Conservation (phyloP, 1,139 yeast genomes). For the Pneumocystis carinii region DNA sequence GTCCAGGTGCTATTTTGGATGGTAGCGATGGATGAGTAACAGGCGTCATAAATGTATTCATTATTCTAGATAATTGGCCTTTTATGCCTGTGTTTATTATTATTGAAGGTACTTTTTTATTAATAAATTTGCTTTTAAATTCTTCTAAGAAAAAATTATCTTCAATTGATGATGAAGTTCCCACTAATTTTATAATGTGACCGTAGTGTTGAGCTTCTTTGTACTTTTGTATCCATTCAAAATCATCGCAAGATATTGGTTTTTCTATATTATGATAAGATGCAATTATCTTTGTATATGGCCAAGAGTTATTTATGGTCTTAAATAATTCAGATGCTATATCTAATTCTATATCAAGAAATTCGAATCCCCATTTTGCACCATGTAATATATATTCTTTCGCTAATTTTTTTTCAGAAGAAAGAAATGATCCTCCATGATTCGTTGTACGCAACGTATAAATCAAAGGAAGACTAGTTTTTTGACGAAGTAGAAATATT, state of each 20-base stretch:
- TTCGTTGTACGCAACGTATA: conserved; percentile 62
- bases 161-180: conserved; percentile 44
- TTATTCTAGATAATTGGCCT: conserved; percentile 68
- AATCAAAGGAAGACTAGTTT: conserved; percentile 58
- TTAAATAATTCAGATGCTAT: background rate
- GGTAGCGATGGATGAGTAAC: conserved; percentile 58
- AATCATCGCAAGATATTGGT: conserved; percentile 18
- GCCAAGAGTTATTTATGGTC: conserved; percentile 23
- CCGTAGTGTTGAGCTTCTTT: conserved; percentile 49
- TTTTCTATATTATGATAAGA: conserved; percentile 53
- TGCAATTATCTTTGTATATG: conserved; percentile 59
- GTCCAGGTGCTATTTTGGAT: conserved; percentile 63
- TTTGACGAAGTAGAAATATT: conserved; percentile 50
- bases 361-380: conserved; percentile 44
- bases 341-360: conserved; percentile 35
- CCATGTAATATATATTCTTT: conserved; percentile 45
- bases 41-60: conserved; percentile 67
- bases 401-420: conserved; percentile 35
- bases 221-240: conserved; percentile 63
- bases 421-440: conserved; percentile 75
- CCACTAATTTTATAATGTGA: conserved; percentile 74
- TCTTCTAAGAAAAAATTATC: conserved; percentile 61
- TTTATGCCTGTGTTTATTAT: conserved; percentile 66
- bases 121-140: conserved; percentile 39
- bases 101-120: conserved; percentile 43